Base-by-base conservation (phyloP, 371 early-diverging fungal species). In the Smittium mucronatum region DNA sequence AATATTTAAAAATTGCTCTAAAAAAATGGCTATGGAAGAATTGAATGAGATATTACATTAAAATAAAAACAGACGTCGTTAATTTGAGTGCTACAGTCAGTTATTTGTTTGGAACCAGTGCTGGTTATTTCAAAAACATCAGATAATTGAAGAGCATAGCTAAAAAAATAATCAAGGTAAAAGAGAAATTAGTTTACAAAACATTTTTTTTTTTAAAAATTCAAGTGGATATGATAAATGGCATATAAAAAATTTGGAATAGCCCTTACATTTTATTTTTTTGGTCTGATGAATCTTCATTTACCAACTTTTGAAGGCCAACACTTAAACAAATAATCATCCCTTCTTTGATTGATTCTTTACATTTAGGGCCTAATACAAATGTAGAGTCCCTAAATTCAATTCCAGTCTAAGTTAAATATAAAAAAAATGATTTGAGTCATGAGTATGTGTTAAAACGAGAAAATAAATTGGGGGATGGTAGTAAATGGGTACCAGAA, bases 371-470 rank as follows among this genome's bases (percentile, higher is more conserved):
- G 58, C 81, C 84, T 65, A 98, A 79, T 1, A 86, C 76, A 76
- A 87, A 93, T 28, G 78, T 82, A 21, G 88, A 82, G 71, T 97
- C 99, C 57, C 92, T 84, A 75, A 96, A 93, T 76, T 98, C 97
- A 66, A 97, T 89, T 28, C 99, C 98, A 75, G 90, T 95, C 67
- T 63, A 63, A 31, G n/a, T n/a, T n/a, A n/a, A n/a, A n/a, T n/a
- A n/a, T n/a, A n/a, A n/a, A n/a, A n/a, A n/a, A n/a, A n/a, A n/a
- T n/a, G n/a, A n/a, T n/a, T n/a, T n/a, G n/a, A n/a, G n/a, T n/a
- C n/a, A n/a, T n/a, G n/a, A n/a, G n/a, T n/a, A n/a, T n/a, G n/a
- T n/a, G n/a, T n/a, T n/a, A n/a, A n/a, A n/a, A n/a, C n/a, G n/a
- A n/a, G n/a, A n/a, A n/a, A n/a, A n/a, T n/a, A n/a, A n/a, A n/a